These are phyloP conservation scores for Plasmopara viticola DNA, from an alignment of 352 stramenopile species.

Conservation along the genomic window DNA sequence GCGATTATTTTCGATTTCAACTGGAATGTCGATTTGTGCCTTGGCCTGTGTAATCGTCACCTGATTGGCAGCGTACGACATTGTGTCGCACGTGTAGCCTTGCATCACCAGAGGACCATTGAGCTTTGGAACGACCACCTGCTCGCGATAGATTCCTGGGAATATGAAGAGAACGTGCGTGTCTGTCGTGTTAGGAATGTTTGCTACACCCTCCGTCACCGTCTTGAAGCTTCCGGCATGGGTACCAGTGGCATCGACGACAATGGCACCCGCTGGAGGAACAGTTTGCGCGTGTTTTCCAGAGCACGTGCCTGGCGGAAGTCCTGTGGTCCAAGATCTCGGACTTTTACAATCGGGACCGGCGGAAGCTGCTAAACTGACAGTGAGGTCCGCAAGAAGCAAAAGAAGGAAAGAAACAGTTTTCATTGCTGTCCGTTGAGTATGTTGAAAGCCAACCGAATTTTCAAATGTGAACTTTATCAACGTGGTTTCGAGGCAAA, in stretches of 20 bases:
- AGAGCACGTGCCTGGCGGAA: neutral
- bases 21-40: slow-evolving; percentile 2
- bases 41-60: slow-evolving; percentile 7
- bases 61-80: slow-evolving; percentile 1
- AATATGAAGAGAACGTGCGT: slow-evolving; percentile 8
- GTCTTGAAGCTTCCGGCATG: slow-evolving; percentile 11
- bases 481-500: no score
- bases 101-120: slow-evolving; percentile 2
- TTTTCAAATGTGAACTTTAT: no score
- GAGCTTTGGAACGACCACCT: neutral
- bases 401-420: no score
- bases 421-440: no score
- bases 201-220: slow-evolving; percentile 3
- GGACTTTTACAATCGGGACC: no score
- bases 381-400: no score
- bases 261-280: slow-evolving; percentile 4
- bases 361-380: no score
- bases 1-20: neutral
- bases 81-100: slow-evolving; percentile 4
- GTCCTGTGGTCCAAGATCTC: no score
- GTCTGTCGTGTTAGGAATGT: slow-evolving; percentile 8
- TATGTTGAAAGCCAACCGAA: no score
- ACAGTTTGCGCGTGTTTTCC: neutral
- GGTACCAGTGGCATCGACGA: slow-evolving; percentile 8
- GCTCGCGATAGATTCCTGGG: slow-evolving; percentile 3